Evolutionary conservation across 164 flowering plant genomes (phyloP).

Genomic region (Houttuynia cordata): DNA sequence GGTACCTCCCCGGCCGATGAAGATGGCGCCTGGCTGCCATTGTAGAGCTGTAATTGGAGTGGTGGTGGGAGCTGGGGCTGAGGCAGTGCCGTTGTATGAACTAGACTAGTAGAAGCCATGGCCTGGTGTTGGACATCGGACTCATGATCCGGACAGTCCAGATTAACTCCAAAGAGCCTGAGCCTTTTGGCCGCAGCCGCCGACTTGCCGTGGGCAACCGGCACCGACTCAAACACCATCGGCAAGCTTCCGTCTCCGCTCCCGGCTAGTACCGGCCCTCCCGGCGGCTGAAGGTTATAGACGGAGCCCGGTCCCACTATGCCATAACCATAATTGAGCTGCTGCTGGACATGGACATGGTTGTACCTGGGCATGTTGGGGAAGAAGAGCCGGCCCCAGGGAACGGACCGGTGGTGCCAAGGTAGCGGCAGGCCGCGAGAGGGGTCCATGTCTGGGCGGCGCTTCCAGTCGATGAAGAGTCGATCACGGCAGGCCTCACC

Average conservation of each 20-base stretch:
- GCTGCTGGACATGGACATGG: background rate
- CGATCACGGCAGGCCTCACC: slow-evolving; percentile 43
- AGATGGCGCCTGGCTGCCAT: slow-evolving; percentile 2
- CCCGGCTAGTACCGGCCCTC: background rate
- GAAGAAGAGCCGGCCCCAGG: slow-evolving; percentile 28
- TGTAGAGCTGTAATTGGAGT: slow-evolving; percentile 9
- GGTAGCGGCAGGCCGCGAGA: slow-evolving; percentile 9
- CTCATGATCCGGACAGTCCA: slow-evolving; percentile 59
- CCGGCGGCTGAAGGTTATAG: slow-evolving; percentile 12
- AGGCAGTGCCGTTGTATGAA: slow-evolving; percentile 14
- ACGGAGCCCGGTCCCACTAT: slow-evolving; percentile 12
- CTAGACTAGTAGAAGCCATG: background rate
- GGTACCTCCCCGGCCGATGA: slow-evolving; percentile 3
- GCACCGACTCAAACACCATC: slow-evolving; percentile 55
- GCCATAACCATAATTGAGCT: slow-evolving; percentile 7
- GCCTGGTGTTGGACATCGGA: slow-evolving; percentile 9
- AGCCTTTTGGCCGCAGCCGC: slow-evolving; percentile 35
- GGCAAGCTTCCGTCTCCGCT: slow-evolving; percentile 1
- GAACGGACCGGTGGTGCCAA: slow-evolving; percentile 14
- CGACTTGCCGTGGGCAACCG: slow-evolving; percentile 52
- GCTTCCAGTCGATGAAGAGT: slow-evolving; percentile 76
- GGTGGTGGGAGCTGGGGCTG: background rate
- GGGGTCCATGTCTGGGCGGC: slow-evolving; percentile 36
- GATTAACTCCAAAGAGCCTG: slow-evolving; percentile 84
- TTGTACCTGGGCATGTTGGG: slow-evolving; percentile 1